A percentile compares a stretch with the other conserved stretches of the same genome.
These are phyloP conservation scores for Entomortierella beljakovae DNA, from an alignment of 192 early-diverging fungal genomes.

Conservation along the genomic window DNA sequence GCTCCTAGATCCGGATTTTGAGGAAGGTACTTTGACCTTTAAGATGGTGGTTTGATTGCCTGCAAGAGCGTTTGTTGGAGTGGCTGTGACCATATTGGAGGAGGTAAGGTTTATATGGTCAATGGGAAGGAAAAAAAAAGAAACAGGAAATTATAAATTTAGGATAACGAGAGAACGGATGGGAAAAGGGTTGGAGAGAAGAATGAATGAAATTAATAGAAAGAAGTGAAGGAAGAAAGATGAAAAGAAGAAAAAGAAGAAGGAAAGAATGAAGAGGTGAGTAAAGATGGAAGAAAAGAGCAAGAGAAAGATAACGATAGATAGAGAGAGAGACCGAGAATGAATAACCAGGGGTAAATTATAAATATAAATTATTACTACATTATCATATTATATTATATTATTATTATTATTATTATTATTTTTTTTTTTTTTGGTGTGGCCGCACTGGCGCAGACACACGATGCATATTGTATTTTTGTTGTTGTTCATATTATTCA, in stretches of 20 bases:
- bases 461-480: background rate
- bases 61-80: background rate
- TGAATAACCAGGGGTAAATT: background rate
- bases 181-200: background rate
- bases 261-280: background rate
- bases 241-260: background rate
- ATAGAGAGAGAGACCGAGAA: background rate
- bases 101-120: background rate
- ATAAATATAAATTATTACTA: background rate
- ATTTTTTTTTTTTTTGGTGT: no score
- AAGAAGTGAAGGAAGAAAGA: background rate
- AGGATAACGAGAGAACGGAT: background rate
- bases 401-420: no score
- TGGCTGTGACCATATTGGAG: slow-evolving; percentile 41
- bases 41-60: background rate
- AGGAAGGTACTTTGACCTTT: slow-evolving; percentile 21
- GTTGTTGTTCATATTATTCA: background rate
- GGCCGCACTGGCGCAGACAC: slow-evolving; percentile 1
- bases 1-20: slow-evolving; percentile 25
- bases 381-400: no score
- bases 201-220: background rate
- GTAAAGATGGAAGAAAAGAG: background rate
- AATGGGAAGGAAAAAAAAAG: background rate
- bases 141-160: background rate
- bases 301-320: background rate